Evolutionary conservation across 2,329 filamentous ascomycete genomes (phyloP).

Genomic region (Trichoderma koningiopsis): DNA sequence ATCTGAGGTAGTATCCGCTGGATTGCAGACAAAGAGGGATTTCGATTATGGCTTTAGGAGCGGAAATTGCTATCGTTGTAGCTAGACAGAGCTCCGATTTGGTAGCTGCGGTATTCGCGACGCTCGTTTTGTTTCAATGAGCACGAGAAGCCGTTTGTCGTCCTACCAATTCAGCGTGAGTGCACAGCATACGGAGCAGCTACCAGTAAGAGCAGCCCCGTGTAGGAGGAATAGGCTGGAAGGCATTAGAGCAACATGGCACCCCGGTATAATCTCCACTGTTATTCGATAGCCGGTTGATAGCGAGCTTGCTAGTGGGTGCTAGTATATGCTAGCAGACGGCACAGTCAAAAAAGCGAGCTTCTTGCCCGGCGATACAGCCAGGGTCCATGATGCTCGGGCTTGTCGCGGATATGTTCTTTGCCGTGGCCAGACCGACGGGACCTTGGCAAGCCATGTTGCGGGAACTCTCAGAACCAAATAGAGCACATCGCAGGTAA

Average conservation of each 20-base stretch:
- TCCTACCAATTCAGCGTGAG: not conserved
- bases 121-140: not conserved
- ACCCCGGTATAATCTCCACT: not conserved
- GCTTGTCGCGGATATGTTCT: not conserved
- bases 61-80: not conserved
- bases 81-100: not conserved
- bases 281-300: constrained; percentile 18
- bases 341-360: not conserved
- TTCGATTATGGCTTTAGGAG: not conserved
- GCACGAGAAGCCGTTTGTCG: not conserved
- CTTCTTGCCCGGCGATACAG: not conserved
- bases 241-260: constrained; percentile 1
- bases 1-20: not conserved
- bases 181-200: not conserved
- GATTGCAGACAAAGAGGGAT: not conserved
- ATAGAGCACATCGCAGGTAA: not conserved
- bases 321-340: not conserved
- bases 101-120: not conserved
- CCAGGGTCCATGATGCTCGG: not conserved
- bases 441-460: not conserved
- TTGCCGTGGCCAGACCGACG: not conserved
- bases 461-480: not conserved
- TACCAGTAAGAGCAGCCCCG: not conserved
- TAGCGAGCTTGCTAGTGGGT: not conserved
- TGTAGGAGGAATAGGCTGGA: not conserved